These are phyloP conservation scores for Scutellaria galericulata DNA, from an alignment of 257 asterid genomes.

Conservation along the genomic window DNA sequence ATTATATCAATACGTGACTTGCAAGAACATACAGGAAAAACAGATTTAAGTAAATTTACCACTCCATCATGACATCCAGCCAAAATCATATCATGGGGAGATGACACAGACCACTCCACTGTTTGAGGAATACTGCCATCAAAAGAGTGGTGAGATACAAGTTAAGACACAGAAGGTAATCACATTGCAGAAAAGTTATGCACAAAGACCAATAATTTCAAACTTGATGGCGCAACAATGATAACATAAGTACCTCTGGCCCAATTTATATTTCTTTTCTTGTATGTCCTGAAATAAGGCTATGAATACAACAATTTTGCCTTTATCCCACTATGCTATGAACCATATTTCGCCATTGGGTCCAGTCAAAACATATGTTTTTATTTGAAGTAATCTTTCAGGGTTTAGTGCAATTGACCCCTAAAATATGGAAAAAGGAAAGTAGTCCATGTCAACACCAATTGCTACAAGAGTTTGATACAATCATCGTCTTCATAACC, in stretches of 20 bases:
- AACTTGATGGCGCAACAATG: background rate
- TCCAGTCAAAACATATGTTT: too few species aligned
- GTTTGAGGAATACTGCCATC: constrained; percentile 76
- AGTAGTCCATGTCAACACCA: background rate
- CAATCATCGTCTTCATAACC: background rate
- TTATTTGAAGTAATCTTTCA: background rate
- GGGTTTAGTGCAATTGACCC: background rate
- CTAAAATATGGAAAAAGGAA: background rate
- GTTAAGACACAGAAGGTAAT: constrained; percentile 24
- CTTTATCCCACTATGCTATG: background rate
- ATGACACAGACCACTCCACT: constrained; percentile 79
- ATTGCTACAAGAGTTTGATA: constrained; percentile 13
- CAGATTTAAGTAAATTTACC: constrained; percentile 53
- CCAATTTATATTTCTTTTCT: constrained; percentile 6
- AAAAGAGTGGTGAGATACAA: constrained; percentile 28
- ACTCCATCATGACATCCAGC: constrained; percentile 98
- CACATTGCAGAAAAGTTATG: constrained; percentile 9
- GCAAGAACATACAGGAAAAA: constrained; percentile 27
- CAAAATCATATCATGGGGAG: constrained; percentile 78
- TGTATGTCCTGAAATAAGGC: background rate
- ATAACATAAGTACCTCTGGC: background rate
- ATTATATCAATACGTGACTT: constrained; percentile 12
- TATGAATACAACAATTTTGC: background rate
- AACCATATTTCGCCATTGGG: too few species aligned
- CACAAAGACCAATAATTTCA: constrained; percentile 7